Base-by-base conservation (phyloP, 352 stramenopile species). In the Phytophthora citricola region DNA sequence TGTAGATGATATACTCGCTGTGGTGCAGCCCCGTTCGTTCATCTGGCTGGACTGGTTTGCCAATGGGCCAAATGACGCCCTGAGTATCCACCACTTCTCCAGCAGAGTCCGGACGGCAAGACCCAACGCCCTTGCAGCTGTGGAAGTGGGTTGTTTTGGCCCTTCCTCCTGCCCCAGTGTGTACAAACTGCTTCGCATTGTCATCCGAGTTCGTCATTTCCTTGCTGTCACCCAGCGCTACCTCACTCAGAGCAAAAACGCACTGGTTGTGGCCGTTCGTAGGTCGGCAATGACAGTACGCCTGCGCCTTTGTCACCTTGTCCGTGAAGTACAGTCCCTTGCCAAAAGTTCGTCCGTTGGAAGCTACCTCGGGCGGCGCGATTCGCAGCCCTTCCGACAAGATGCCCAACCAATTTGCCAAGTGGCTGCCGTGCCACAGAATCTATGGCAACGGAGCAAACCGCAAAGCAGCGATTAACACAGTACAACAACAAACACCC, bases 291-390 rank as follows among this genome's bases (percentile, higher is more conserved):
- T 88, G 81, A 67, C 82, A 92, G 36, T 91, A 92, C 29, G 73
- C 71, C 64, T 89, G 79, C 7, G 84, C 83, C 48, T 89, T 89
- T 14, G 85, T 89, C 59, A 90, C 82, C 68, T 92, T 93, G 61
- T 97, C 90, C 10, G 90, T 91, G 63, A 95, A 97, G 60, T 97
- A 97, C 7, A 97, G 55, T 24, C 90, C 89, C 48, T 91, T 91
- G 32, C 89, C 89, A 55, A 95, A 96, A 29, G 80, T 87, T 34
- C 82, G 85, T 26, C 89, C 90, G 48, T 91, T 91, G 38, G 72
- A 83, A 5, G 81, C 75, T 12, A 94, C 89, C 15, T 93, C 85
- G 7, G 85, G 71, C 10, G 89, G 90, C 14, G 85, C 89, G 55
- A 96, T 95, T 4, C 85, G 75, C 32, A 97, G 66, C 5, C 90